phyloP scores from a whole-genome alignment of 2,329 filamentous ascomycete species.

The Sclerotiophoma versabilis region DNA sequence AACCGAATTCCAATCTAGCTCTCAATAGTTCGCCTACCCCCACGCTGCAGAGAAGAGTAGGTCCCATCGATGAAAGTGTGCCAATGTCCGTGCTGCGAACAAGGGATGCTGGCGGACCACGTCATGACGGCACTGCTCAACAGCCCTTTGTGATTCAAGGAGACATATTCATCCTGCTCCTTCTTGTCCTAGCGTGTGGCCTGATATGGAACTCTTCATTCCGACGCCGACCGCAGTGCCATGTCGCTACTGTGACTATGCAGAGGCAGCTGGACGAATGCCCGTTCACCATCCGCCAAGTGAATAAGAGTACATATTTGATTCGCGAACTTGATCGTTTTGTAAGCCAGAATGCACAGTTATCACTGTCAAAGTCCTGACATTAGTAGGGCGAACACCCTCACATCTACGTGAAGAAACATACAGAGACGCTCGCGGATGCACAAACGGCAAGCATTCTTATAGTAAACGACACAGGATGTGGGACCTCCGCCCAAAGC shows the following conservation, averaged over 20 bases:
- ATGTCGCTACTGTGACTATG: neutral
- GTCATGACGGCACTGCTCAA: neutral
- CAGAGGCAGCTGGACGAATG: constrained; percentile 7
- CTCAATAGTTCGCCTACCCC: neutral
- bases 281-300: constrained; percentile 21
- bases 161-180: constrained; percentile 5
- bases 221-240: neutral
- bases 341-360: constrained; percentile 1
- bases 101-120: neutral
- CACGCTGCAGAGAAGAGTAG: neutral
- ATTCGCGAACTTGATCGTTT: constrained; percentile 19
- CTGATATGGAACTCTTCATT: constrained; percentile 1
- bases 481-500: neutral
- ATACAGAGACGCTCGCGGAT: neutral
- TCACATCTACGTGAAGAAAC: constrained; percentile 17
- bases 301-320: constrained; percentile 19
- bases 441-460: constrained; percentile 4
- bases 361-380: neutral
- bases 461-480: constrained; percentile 13
- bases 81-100: constrained; percentile 6
- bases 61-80: neutral
- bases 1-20: neutral
- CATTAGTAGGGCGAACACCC: constrained; percentile 8
- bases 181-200: neutral
- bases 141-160: constrained; percentile 4